Evolutionary conservation across 495 filamentous ascomycete species (phyloP), one percentile per base, ranked within the genome.

Genomic region (Apiosordaria backusii): DNA sequence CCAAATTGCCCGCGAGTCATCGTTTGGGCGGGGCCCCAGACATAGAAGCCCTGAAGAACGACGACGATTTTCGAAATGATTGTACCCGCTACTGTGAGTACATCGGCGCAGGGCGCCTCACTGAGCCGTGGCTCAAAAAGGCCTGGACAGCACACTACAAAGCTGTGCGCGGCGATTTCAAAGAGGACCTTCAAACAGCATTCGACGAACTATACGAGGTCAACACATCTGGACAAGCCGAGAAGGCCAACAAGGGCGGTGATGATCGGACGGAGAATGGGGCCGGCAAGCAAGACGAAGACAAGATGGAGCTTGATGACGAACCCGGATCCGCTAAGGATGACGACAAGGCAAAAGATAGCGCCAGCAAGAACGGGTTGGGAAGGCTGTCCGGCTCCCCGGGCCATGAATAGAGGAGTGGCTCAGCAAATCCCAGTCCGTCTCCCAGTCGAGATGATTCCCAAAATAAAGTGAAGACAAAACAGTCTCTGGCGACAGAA

Each of bases 201-300:
- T 90, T 85, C 74, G 88, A 92, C 71, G 84, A 68, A 79, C 4
- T 81, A 89, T 50, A 90, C 87, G 45, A 86, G 92, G 76, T 75
- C 84, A 40, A 88, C 86, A 64, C 96, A 90, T 90, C 88, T 84
- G 0, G 83, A 90, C 63, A 86, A 88, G 61, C 83, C 18, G 67
- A 64, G 45, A 25, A 23, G 50, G 25, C 29, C 23, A 4, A 19
- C 55, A 50, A 64, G 23, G 58, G 54, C 50, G n/a, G 57, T 45
- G 29, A 53, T 1, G 55, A 26, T 50, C 45, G 45, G 45, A 6
- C 53, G 22, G 53, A 55, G 1, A 55, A 1, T 21, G 53, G 18
- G 22, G 53, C 53, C 53, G 18, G 22, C 22, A 50, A 50, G 6
- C 18, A 18, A 7, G 18, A 6, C 7, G 40, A 50, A 50, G 40